phyloP scores from a whole-genome alignment of 305 asterid genomes.

The Ilex paraguariensis region DNA sequence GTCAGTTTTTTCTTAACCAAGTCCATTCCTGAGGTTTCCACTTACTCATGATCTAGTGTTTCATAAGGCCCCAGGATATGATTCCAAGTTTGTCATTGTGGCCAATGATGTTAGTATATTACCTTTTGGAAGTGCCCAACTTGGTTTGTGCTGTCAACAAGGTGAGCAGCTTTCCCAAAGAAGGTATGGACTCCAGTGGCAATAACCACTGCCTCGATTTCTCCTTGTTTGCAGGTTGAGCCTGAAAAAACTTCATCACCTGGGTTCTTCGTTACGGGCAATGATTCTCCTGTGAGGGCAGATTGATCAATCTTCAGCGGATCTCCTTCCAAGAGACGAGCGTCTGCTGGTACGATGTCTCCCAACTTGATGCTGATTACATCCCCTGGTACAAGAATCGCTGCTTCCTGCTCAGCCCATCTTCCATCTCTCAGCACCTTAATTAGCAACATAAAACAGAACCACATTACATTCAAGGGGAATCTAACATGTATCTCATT shows the following conservation, averaged over 20 bases:
- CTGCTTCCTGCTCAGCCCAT: slow-evolving; percentile 68
- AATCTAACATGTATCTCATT: no score
- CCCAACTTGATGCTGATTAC: slow-evolving; percentile 67
- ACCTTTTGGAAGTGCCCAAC: slow-evolving; percentile 95
- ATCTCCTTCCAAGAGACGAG: slow-evolving; percentile 69
- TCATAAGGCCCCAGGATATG: no score
- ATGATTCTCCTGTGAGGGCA: slow-evolving; percentile 85
- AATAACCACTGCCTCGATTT: slow-evolving; percentile 81
- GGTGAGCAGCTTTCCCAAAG: slow-evolving; percentile 94
- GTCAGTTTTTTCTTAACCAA: no score
- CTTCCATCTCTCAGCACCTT: slow-evolving; percentile 38
- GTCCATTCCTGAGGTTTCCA: no score
- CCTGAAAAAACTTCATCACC: slow-evolving; percentile 76
- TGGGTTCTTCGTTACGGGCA: slow-evolving; percentile 74
- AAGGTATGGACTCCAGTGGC: slow-evolving; percentile 94
- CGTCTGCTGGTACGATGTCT: slow-evolving; percentile 79
- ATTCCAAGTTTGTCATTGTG: no score
- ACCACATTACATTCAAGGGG: not conserved
- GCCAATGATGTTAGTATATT: not conserved
- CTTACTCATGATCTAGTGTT: no score
- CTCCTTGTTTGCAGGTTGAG: slow-evolving; percentile 95
- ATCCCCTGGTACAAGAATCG: slow-evolving; percentile 71
- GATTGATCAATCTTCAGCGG: slow-evolving; percentile 87
- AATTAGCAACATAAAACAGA: not conserved
- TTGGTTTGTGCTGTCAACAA: slow-evolving; percentile 82